These are phyloP conservation scores for Avena sativa DNA, from an alignment of 176 grass and related monocot species.

Conservation along the genomic window DNA sequence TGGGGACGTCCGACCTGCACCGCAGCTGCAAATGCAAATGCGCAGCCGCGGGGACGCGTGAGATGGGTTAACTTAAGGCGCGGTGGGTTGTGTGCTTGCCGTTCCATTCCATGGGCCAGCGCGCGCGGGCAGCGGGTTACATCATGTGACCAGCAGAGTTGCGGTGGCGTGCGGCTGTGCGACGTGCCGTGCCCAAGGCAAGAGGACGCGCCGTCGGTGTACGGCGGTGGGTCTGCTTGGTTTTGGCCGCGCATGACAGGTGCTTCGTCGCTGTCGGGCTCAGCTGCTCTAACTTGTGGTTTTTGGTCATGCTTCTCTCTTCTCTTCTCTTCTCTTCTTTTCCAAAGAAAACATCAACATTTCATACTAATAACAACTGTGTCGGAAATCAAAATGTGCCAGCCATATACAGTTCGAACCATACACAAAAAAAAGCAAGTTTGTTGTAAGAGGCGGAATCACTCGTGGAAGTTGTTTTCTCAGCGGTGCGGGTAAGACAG, in stretches of 20 bases:
- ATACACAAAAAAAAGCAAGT: not conserved
- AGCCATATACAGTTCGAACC: not conserved
- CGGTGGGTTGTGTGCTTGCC: not conserved
- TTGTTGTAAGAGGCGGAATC: not conserved
- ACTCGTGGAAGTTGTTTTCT: not conserved
- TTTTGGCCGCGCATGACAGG: slow-evolving; percentile 33
- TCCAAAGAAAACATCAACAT: not conserved
- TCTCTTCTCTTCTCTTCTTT: not conserved
- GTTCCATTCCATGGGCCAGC: not conserved
- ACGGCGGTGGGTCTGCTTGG: slow-evolving; percentile 37
- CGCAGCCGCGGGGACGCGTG: slow-evolving; percentile 25
- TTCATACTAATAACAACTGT: not conserved
- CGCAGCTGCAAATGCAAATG: not conserved
- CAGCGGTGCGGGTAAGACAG: no score
- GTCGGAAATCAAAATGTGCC: not conserved
- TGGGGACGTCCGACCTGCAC: slow-evolving; percentile 32
- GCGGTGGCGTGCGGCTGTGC: not conserved
- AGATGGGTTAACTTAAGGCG: not conserved
- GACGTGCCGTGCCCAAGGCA: not conserved
- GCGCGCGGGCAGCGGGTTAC: not conserved
- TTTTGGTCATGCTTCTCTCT: not conserved
- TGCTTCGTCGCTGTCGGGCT: slow-evolving; percentile 38
- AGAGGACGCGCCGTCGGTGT: slow-evolving; percentile 25
- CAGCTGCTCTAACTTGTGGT: slow-evolving; percentile 20
- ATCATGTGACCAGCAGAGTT: slow-evolving; percentile 3